Percentiles rank a stretch among this genome's conserved stretches.
Evolutionary conservation across 495 filamentous ascomycete species (phyloP).

Genomic region (Parmelia sp.): DNA sequence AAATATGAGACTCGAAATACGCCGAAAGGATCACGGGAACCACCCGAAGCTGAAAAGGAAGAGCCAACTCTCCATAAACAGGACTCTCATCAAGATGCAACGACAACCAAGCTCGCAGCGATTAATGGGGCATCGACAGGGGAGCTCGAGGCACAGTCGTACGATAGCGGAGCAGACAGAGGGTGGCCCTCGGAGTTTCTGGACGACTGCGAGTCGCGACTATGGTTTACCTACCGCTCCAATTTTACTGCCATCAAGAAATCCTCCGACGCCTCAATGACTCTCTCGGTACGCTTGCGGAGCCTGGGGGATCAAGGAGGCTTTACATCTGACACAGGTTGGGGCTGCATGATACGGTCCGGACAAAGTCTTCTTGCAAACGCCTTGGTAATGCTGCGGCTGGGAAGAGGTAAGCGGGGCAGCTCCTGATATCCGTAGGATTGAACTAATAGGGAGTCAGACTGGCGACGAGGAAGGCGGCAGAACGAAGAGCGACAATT

Average conservation of each 20-base stretch:
- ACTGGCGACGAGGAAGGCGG: constrained; percentile 65
- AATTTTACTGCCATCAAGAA: constrained; percentile 80
- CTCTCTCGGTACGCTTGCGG: constrained; percentile 76
- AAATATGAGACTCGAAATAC: constrained; percentile 52
- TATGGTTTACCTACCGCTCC: constrained; percentile 96
- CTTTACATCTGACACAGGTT: constrained; percentile 91
- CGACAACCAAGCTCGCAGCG: constrained; percentile 1
- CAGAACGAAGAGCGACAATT: constrained; percentile 60
- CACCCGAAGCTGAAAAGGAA: not conserved
- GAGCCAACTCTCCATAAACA: constrained; percentile 1
- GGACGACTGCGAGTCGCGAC: constrained; percentile 83
- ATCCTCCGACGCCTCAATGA: constrained; percentile 69
- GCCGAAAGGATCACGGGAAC: not conserved
- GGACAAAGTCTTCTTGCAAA: constrained; percentile 93
- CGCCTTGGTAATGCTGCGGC: constrained; percentile 58
- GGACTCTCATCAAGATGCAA: not conserved
- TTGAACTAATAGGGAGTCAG: constrained; percentile 42
- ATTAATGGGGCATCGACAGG: not conserved
- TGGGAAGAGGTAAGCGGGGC: constrained; percentile 66
- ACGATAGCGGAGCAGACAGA: constrained; percentile 22
- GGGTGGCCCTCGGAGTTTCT: constrained; percentile 84
- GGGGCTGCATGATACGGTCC: constrained; percentile 98
- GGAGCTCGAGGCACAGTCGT: not conserved
- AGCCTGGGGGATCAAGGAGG: constrained; percentile 73
- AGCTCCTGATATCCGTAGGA: not conserved